Conservation (phyloP, 768 basidiomycete genomes). For the Suillus placidus region DNA sequence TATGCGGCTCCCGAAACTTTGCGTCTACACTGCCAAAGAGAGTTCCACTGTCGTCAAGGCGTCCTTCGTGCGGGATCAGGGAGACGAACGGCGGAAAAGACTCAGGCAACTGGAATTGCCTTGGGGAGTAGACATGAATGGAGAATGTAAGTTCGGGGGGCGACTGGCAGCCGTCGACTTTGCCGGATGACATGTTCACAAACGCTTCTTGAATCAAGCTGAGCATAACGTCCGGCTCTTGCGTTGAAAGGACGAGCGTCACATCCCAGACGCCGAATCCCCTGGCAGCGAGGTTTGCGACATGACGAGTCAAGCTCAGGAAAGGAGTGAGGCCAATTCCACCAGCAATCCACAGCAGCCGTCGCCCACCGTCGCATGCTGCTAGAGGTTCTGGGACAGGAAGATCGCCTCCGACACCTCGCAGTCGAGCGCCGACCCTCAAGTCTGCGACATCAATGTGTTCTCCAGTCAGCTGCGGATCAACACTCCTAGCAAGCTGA, state of each 20-base stretch:
- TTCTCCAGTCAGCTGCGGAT: conserved; percentile 11
- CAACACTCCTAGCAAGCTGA: conserved; percentile 34
- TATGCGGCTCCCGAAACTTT: conserved; percentile 18
- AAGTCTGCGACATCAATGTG: conserved; percentile 31
- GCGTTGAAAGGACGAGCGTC: conserved; percentile 51
- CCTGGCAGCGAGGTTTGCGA: conserved; percentile 18
- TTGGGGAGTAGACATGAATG: conserved; percentile 22
- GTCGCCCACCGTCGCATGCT: conserved; percentile 28
- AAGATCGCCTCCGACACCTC: conserved; percentile 58
- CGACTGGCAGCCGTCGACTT: conserved; percentile 1
- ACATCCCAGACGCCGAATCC: conserved; percentile 41
- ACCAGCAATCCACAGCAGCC: conserved; percentile 61
- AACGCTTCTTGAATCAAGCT: conserved; percentile 42
- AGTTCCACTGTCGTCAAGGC: conserved; percentile 20
- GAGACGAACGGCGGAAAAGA: conserved; percentile 14
- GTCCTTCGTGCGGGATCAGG: conserved; percentile 21
- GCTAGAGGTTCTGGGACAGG: conserved; percentile 23
- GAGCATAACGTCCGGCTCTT: conserved; percentile 55
- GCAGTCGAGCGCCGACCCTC: conserved; percentile 45
- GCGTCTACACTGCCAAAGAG: conserved; percentile 25
- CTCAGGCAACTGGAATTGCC: conserved; percentile 5
- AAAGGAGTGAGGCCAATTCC: conserved; percentile 70
- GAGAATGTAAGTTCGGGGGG: conserved; percentile 15
- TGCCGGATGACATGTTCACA: neutral
- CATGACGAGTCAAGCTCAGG: conserved; percentile 49